Conservation (phyloP, 805 yeast species). For the Candida vaughaniae region DNA sequence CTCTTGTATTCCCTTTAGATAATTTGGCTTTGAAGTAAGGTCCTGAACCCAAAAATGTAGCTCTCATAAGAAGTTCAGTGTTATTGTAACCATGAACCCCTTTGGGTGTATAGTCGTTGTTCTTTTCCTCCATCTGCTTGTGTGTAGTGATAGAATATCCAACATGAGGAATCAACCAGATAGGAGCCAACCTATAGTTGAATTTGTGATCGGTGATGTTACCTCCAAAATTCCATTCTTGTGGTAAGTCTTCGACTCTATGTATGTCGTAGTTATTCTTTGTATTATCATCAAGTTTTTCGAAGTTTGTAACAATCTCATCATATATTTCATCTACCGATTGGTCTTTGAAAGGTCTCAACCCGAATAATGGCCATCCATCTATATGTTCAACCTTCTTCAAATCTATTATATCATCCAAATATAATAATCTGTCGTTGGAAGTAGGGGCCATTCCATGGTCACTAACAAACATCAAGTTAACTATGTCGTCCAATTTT, state of each 20-base stretch:
- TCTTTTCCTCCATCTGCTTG: conserved; percentile 49
- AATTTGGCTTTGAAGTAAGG: conserved; percentile 60
- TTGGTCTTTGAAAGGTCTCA: conserved; percentile 52
- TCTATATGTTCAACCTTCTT: conserved; percentile 58
- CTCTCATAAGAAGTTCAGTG: conserved; percentile 76
- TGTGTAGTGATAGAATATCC: conserved; percentile 76
- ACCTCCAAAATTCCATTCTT: conserved; percentile 57
- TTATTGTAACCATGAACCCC: conserved; percentile 90
- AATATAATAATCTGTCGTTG: conserved; percentile 59
- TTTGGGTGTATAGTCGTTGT: conserved; percentile 52
- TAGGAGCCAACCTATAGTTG: conserved; percentile 70
- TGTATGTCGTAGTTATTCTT: conserved; percentile 45
- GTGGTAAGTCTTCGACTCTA: conserved; percentile 52
- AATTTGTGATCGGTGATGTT: conserved; percentile 32
- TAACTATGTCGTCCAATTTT: conserved; percentile 63
- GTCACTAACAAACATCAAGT: conserved; percentile 78
- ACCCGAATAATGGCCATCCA: conserved; percentile 86
- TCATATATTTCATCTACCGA: conserved; percentile 46
- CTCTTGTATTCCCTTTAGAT: conserved; percentile 25
- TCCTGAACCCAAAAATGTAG: conserved; percentile 76
- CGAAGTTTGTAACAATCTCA: conserved; percentile 31
- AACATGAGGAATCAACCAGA: conserved; percentile 81
- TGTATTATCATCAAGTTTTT: conserved; percentile 15
- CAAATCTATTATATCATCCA: conserved; percentile 69
- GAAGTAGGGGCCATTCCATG: conserved; percentile 94